Percentiles rank a stretch among this genome's conserved stretches.
These are phyloP conservation scores for Ophiostoma montium DNA, from an alignment of 2,329 filamentous ascomycete genomes.

Conservation along the genomic window DNA sequence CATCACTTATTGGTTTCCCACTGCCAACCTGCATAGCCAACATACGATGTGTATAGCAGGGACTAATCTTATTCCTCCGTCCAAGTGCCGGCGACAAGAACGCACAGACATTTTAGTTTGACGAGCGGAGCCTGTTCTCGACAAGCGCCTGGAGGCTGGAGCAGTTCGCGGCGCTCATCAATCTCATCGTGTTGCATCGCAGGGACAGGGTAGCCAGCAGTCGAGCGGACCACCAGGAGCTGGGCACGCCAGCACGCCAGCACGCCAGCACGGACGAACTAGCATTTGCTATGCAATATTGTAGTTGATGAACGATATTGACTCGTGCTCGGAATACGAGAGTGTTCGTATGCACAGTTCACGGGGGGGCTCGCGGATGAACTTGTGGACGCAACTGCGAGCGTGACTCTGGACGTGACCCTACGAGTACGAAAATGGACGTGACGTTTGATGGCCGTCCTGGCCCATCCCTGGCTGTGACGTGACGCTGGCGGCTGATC, in stretches of 20 bases:
- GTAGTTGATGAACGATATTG: too few species aligned
- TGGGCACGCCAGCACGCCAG: background rate
- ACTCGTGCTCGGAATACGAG: too few species aligned
- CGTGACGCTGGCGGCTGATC: background rate
- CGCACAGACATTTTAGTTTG: conserved; percentile 20
- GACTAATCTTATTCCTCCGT: background rate
- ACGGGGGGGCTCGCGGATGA: too few species aligned
- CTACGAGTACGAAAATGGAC: too few species aligned
- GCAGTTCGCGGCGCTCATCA: conserved; percentile 11
- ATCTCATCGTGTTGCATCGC: conserved; percentile 12
- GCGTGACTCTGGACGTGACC: too few species aligned
- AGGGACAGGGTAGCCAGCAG: background rate
- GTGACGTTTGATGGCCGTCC: background rate
- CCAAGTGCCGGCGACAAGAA: conserved; percentile 6
- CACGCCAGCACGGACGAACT: too few species aligned
- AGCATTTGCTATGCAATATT: too few species aligned
- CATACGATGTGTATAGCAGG: too few species aligned
- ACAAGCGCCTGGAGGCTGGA: conserved; percentile 6
- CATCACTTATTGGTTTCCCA: too few species aligned
- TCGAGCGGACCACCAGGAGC: too few species aligned
- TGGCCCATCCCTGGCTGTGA: background rate
- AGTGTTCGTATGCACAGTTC: background rate
- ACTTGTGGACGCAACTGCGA: too few species aligned
- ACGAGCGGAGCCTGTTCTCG: conserved; percentile 12
- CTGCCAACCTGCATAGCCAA: too few species aligned